Evolutionary conservation across 2,329 filamentous ascomycete species (phyloP).

Genomic region (Pseudocercospora macadamiae): DNA sequence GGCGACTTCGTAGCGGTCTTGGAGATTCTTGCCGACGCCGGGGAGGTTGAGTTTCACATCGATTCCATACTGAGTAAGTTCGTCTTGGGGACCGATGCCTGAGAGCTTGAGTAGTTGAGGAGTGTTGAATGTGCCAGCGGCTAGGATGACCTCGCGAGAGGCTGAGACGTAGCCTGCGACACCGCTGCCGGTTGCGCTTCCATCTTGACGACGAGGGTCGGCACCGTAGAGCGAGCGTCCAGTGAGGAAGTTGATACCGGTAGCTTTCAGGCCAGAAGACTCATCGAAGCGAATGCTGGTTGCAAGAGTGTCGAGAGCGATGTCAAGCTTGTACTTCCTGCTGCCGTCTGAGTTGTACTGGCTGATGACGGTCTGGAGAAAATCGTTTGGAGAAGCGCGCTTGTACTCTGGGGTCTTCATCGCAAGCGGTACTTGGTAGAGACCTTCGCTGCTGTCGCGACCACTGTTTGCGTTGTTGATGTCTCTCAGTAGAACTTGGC

Average conservation of each 20-base stretch:
- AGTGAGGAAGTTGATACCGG: constrained; percentile 45
- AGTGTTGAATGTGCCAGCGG: constrained; percentile 54
- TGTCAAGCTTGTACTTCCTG: constrained; percentile 22
- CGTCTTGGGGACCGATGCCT: constrained; percentile 53
- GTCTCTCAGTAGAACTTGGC: constrained; percentile 54
- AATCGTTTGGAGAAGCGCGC: constrained; percentile 12
- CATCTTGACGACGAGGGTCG: constrained; percentile 34
- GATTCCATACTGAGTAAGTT: constrained; percentile 47
- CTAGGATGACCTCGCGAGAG: constrained; percentile 18
- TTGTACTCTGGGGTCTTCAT: constrained; percentile 39
- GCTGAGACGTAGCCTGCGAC: constrained; percentile 45
- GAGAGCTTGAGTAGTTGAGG: constrained; percentile 58
- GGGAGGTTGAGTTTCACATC: constrained; percentile 49
- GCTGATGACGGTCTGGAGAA: constrained; percentile 7
- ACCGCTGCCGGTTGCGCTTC: constrained; percentile 33
- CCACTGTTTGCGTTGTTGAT: constrained; percentile 26
- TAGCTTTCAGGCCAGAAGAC: constrained; percentile 29
- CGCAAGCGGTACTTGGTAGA: constrained; percentile 62
- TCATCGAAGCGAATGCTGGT: constrained; percentile 67
- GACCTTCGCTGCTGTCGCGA: constrained; percentile 53
- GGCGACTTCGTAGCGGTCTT: constrained; percentile 53
- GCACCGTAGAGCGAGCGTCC: constrained; percentile 42
- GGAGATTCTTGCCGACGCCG: constrained; percentile 54
- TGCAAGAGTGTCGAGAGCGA: constrained; percentile 61
- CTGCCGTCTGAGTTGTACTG: constrained; percentile 11